A percentile compares a stretch with the other conserved stretches of the same genome.
phyloP scores from a whole-genome alignment of 768 basidiomycete species.

The Auricularia heimuer region DNA sequence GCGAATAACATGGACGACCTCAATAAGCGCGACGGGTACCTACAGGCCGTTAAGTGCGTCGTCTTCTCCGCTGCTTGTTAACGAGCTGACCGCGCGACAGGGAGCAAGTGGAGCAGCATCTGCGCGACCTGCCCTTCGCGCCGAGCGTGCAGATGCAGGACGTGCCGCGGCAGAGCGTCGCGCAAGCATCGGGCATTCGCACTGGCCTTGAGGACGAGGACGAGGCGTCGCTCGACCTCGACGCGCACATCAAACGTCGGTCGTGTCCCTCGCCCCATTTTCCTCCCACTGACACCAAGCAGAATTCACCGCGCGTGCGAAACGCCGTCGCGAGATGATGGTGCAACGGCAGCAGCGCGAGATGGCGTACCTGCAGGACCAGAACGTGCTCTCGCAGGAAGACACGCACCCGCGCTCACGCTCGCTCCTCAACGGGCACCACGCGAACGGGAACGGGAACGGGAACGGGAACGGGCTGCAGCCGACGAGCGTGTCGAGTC shows the following conservation, averaged over 20 bases:
- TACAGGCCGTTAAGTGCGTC: constrained; percentile 31
- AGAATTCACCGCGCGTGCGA: too few relatives aligned
- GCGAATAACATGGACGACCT: constrained; percentile 37
- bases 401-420: not conserved
- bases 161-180: constrained; percentile 63
- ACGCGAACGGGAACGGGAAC: not conserved
- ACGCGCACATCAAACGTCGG: not conserved
- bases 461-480: not conserved
- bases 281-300: too few relatives aligned
- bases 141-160: constrained; percentile 84
- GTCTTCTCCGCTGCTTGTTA: not conserved
- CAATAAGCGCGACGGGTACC: constrained; percentile 29
- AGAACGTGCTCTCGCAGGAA: not conserved
- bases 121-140: constrained; percentile 54
- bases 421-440: not conserved
- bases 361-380: not conserved
- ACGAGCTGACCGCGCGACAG: constrained; percentile 30
- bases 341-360: too few relatives aligned
- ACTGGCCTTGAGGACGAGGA: not conserved
- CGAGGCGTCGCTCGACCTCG: not conserved
- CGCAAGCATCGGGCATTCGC: not conserved
- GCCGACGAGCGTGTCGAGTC: not conserved
- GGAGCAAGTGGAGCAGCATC: constrained; percentile 40
- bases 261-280: too few relatives aligned
- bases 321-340: not conserved